These are phyloP conservation scores for Fusarium sp. DNA, from an alignment of 2,329 filamentous ascomycete species.

Conservation along the genomic window DNA sequence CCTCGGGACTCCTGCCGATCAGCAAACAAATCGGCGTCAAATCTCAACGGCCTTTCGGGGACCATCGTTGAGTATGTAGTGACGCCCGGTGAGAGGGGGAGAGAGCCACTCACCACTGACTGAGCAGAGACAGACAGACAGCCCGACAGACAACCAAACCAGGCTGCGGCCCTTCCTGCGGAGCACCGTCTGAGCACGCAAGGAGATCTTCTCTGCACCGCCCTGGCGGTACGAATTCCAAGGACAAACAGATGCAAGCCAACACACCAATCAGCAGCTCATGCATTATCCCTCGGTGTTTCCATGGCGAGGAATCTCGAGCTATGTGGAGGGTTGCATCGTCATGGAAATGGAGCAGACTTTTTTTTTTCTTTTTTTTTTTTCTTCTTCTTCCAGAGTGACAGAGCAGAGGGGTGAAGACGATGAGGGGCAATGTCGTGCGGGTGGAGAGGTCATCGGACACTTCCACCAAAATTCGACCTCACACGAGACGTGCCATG, in stretches of 20 bases:
- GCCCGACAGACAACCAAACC: background rate
- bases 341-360: constrained; percentile 19
- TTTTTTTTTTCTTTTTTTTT: constrained; percentile 2
- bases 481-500: constrained; percentile 25
- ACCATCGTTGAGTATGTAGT: background rate
- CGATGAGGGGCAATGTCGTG: constrained; percentile 14
- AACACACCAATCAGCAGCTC: constrained; percentile 28
- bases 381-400: constrained; percentile 2
- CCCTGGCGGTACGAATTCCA: constrained; percentile 9
- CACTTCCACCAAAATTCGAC: constrained; percentile 20
- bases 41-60: constrained; percentile 8
- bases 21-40: constrained; percentile 13
- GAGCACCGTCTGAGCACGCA: constrained; percentile 18
- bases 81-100: background rate
- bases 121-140: background rate
- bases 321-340: constrained; percentile 32
- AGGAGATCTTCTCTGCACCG: constrained; percentile 24
- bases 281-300: constrained; percentile 14
- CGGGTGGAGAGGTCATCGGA: constrained; percentile 32
- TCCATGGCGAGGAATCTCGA: constrained; percentile 23
- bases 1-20: constrained; percentile 13
- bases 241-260: constrained; percentile 3
- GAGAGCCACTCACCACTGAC: background rate
- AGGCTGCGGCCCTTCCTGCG: constrained; percentile 9
- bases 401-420: constrained; percentile 23